Evolutionary conservation across 768 basidiomycete genomes (phyloP), one percentile per base, ranked within the genome.

Genomic region (Solioccasus polychromus): DNA sequence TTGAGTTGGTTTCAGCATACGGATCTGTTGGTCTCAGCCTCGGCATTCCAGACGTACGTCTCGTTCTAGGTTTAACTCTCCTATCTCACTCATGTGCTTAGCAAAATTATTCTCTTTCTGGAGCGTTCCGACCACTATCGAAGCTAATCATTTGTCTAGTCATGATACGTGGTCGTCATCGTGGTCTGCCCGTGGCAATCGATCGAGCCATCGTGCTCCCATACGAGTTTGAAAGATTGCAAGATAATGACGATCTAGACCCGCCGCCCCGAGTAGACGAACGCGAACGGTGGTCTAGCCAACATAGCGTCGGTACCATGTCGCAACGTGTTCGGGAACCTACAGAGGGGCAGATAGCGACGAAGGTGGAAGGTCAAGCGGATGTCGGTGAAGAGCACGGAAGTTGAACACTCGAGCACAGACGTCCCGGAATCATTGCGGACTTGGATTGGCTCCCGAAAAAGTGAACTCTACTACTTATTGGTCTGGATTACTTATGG

Each of bases 131-230:
- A 12, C 78, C 85, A 0, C 66, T 96, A 5, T 93, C 92, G 0
- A 98, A 98, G 65, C 75, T 98, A 28, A 82, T 98, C 45, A 55
- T 97, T 22, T 84, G 82, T 59, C 64, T 79, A 9, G 92, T 98
- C 54, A 98, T 98, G 91, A 76, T 99, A 50, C 87, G 96, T 46
- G 92, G 93, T 8, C 79, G 92, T 11, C 93, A 97, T 64, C 84
- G 93, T 37, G 90, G 91, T 29, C 70, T 92, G 7, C 90, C 90
- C 0, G 84, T 88, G 18, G 91, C 89, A 8, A 91, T 93, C 37
- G 90, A 92, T 66, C 81, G 92, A 42, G 89, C 92, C 0, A 78
- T 94, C 41, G 75, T 94, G 60, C 73, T 93, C 15, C 92, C 90
- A 1, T 71, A 70, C 28, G 89, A 90, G 46, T 78, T 78, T 48